These are phyloP conservation scores for Hanseniaspora mollemarum DNA, from an alignment of 805 yeast species.

Conservation along the genomic window DNA sequence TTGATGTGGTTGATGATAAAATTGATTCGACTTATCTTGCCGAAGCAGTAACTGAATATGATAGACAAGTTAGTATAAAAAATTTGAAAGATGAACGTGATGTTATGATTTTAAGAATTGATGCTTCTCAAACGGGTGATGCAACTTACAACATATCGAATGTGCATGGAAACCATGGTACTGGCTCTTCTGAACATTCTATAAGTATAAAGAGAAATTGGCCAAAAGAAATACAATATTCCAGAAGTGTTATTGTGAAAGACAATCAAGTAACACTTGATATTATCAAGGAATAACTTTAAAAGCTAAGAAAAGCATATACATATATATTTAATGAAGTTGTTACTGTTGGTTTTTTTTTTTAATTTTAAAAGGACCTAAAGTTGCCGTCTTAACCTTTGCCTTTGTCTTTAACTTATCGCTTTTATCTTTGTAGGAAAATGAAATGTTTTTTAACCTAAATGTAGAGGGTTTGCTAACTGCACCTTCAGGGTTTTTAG, in stretches of 20 bases:
- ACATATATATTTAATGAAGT: not conserved
- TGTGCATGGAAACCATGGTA: conserved; percentile 36
- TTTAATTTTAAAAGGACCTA: not conserved
- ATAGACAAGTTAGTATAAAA: conserved; percentile 13
- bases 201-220: conserved; percentile 23
- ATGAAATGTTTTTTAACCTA: conserved; percentile 6
- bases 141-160: conserved; percentile 36
- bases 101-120: conserved; percentile 22
- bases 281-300: not conserved
- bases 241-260: conserved; percentile 19
- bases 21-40: conserved; percentile 24
- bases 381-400: conserved; percentile 2
- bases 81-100: conserved; percentile 13
- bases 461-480: conserved; percentile 1
- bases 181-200: conserved; percentile 30
- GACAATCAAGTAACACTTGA: conserved; percentile 18
- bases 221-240: conserved; percentile 17
- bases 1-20: not conserved
- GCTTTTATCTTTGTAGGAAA: conserved; percentile 5
- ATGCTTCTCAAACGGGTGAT: conserved; percentile 36
- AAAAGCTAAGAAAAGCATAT: not conserved
- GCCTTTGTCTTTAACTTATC: conserved; percentile 7
- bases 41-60: conserved; percentile 23
- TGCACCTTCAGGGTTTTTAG: not conserved
- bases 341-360: not conserved